Percentiles rank a stretch among this genome's conserved stretches.
These are phyloP conservation scores for Linum trigynum DNA, from an alignment of 345 rosid genomes.

Conservation along the genomic window DNA sequence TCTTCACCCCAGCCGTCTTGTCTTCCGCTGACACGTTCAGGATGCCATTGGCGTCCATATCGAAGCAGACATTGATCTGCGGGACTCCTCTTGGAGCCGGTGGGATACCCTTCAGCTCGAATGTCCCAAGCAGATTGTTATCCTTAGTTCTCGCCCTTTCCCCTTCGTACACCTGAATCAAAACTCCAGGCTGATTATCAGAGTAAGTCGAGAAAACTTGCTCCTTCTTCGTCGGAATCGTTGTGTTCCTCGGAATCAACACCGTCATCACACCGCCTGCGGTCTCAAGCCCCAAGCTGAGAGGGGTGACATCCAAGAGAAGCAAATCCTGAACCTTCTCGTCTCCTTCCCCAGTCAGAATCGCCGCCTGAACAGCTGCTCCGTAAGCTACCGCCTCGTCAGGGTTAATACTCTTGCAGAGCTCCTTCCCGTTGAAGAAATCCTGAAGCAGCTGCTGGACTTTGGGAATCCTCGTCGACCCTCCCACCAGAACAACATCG, in stretches of 20 bases:
- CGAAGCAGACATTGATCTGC: slow-evolving; percentile 9
- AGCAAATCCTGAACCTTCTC: slow-evolving; percentile 1
- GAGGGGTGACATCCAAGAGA: slow-evolving; percentile 8
- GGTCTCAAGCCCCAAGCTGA: slow-evolving; percentile 8
- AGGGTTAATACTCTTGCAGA: background rate
- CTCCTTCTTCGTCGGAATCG: no score
- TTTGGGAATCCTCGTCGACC: slow-evolving; percentile 9
- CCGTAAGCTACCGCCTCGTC: slow-evolving; percentile 1
- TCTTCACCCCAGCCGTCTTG: slow-evolving; percentile 12
- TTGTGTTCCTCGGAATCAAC: no score
- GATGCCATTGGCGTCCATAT: no score
- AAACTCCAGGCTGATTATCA: slow-evolving; percentile 7
- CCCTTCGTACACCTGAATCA: slow-evolving; percentile 11
- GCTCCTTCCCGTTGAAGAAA: background rate
- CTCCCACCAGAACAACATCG: slow-evolving; percentile 7
- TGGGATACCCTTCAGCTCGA: background rate
- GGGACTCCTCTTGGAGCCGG: slow-evolving; percentile 4
- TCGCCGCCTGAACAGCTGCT: slow-evolving; percentile 2
- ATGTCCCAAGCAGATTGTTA: background rate
- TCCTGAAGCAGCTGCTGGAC: background rate
- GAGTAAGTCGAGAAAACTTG: background rate
- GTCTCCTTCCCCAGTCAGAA: background rate
- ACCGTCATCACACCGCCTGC: slow-evolving; percentile 6
- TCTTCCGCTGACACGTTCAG: slow-evolving; percentile 9
- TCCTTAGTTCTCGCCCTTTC: background rate